Evolutionary conservation across 306 rosid species (phyloP).

Genomic region (Benincasa hispida): DNA sequence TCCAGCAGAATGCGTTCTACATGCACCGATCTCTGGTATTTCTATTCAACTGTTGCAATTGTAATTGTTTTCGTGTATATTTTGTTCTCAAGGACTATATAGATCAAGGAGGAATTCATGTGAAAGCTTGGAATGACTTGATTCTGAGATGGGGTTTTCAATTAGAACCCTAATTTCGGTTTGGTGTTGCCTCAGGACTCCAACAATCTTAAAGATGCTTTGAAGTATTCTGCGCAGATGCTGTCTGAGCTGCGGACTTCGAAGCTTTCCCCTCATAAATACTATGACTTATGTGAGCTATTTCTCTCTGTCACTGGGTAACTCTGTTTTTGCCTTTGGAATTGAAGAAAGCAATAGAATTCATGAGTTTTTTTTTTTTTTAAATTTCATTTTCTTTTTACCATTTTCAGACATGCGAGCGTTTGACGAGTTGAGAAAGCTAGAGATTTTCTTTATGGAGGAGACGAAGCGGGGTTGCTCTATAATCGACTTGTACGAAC

Average conservation of each 20-base stretch:
- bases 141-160: not conserved
- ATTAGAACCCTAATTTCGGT: not conserved
- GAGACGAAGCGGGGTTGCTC: constrained; percentile 98
- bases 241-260: constrained; percentile 95
- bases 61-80: not conserved
- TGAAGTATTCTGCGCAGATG: constrained; percentile 97
- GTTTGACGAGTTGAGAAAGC: constrained; percentile 85
- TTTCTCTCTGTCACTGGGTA: constrained; percentile 18
- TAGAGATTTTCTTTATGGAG: constrained; percentile 93
- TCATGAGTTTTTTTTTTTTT: not conserved
- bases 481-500: constrained; percentile 89
- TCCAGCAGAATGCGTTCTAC: constrained; percentile 89
- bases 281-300: constrained; percentile 78
- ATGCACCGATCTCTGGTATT: constrained; percentile 98
- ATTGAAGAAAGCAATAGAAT: not conserved
- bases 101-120: not conserved
- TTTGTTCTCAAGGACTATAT: not conserved
- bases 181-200: constrained; percentile 49
- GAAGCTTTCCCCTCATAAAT: constrained; percentile 95
- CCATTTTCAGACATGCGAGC: constrained; percentile 78
- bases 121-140: not conserved
- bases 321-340: not conserved
- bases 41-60: constrained; percentile 8
- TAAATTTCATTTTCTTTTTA: not conserved
- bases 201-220: constrained; percentile 85